Evolutionary conservation across 441 rosid species (phyloP).

Genomic region (Gossypium gossypioides): DNA sequence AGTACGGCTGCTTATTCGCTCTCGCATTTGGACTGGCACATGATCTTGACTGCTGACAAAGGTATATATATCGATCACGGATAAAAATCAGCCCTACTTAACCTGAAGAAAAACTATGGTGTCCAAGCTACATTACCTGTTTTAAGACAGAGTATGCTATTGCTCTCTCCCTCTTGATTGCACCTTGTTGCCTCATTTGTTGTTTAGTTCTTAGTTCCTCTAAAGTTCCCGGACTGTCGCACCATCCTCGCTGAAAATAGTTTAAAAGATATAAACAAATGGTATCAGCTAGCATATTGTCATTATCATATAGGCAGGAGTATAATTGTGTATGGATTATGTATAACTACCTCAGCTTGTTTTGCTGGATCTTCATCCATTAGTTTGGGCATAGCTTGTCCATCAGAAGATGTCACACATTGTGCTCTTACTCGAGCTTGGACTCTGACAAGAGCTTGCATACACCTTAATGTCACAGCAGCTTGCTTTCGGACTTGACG

Average conservation of each 20-base stretch:
- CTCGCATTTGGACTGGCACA: conserved; percentile 51
- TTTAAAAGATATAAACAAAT: background rate
- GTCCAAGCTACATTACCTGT: conserved; percentile 40
- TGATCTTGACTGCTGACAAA: conserved; percentile 43
- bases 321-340: background rate
- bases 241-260: conserved; percentile 62
- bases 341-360: conserved; percentile 41
- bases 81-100: background rate
- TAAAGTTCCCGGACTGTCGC: conserved; percentile 48
- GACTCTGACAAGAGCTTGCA: conserved; percentile 91
- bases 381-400: conserved; percentile 21
- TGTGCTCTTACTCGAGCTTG: conserved; percentile 71
- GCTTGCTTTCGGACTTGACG: conserved; percentile 84
- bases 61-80: background rate
- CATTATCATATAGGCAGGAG: background rate
- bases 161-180: conserved; percentile 83
- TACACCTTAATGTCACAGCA: conserved; percentile 74
- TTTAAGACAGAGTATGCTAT: conserved; percentile 33
- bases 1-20: conserved; percentile 27
- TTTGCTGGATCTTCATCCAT: conserved; percentile 26
- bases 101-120: background rate
- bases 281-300: background rate
- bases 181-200: conserved; percentile 56
- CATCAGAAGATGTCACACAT: conserved; percentile 28
- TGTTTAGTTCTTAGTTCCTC: conserved; percentile 51